Percentiles rank a stretch among this genome's conserved stretches.
Conservation (phyloP, 1,284 basidiomycete species). For the Tylopilus orsonianus region DNA sequence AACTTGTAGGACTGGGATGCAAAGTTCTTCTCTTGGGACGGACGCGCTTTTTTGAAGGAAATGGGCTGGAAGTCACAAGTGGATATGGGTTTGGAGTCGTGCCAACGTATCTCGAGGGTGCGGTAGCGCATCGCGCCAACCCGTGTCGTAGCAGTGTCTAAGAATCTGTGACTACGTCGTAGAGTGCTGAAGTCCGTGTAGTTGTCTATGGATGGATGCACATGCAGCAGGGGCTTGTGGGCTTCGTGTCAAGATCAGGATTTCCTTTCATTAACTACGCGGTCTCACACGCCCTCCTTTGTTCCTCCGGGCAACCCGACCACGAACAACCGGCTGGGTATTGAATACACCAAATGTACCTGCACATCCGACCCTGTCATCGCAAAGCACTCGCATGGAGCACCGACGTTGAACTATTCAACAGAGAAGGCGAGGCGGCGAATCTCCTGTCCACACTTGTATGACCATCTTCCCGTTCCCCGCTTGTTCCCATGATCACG, state of each 20-base stretch:
- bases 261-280: constrained; percentile 9
- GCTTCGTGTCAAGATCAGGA: constrained; percentile 17
- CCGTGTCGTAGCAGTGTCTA: constrained; percentile 9
- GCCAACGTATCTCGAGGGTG: constrained; percentile 91
- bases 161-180: too few species aligned
- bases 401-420: constrained; percentile 32
- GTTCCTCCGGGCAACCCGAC: constrained; percentile 7
- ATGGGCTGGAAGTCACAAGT: constrained; percentile 91
- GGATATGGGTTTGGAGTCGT: constrained; percentile 92
- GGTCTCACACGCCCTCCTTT: constrained; percentile 28
- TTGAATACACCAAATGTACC: constrained; percentile 9
- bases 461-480: constrained; percentile 35
- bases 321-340: constrained; percentile 6
- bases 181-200: background rate
- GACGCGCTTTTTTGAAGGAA: constrained; percentile 74
- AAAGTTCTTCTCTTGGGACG: constrained; percentile 57
- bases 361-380: constrained; percentile 15
- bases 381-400: constrained; percentile 39
- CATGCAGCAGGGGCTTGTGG: constrained; percentile 4
- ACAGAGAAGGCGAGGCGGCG: constrained; percentile 27
- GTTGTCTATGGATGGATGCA: constrained; percentile 7
- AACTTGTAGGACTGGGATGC: constrained; percentile 78
- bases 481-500: constrained; percentile 60
- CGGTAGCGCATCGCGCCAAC: constrained; percentile 67
- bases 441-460: constrained; percentile 26